Evolutionary conservation across 2,329 filamentous ascomycete genomes (phyloP).

Genomic region (Fusarium sp.): DNA sequence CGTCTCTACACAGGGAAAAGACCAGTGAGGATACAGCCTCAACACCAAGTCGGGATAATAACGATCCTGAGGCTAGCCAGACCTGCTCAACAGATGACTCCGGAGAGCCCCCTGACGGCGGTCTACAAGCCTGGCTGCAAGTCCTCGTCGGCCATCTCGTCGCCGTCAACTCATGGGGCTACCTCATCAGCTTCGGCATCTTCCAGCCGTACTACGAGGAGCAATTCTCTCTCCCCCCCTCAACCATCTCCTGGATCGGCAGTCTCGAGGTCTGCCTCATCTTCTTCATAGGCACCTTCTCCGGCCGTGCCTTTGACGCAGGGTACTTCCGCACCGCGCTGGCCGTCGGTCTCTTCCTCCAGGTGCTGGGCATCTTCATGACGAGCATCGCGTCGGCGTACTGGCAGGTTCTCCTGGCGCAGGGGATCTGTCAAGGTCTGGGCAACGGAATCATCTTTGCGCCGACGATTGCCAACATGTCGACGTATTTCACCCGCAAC

Average conservation of each 20-base stretch:
- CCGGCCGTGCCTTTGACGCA: constrained; percentile 56
- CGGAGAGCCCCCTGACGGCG: constrained; percentile 51
- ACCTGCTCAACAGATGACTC: not conserved
- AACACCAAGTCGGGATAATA: not conserved
- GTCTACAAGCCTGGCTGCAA: constrained; percentile 53
- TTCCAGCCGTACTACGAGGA: constrained; percentile 55
- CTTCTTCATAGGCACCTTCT: constrained; percentile 54
- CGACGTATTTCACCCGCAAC: constrained; percentile 71
- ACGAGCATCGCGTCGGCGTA: constrained; percentile 57
- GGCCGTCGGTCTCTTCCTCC: constrained; percentile 53
- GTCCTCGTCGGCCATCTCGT: constrained; percentile 53
- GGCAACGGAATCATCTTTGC: constrained; percentile 66
- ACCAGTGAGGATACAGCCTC: constrained; percentile 20
- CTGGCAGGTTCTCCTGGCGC: constrained; percentile 62
- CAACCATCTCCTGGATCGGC: constrained; percentile 61
- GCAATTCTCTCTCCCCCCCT: constrained; percentile 47
- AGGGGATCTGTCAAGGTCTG: constrained; percentile 67
- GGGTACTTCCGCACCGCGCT: constrained; percentile 54
- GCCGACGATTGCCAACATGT: constrained; percentile 63
- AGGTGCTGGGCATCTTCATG: constrained; percentile 59
- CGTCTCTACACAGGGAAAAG: constrained; percentile 16
- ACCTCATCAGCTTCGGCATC: constrained; percentile 54
- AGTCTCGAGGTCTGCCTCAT: constrained; percentile 59
- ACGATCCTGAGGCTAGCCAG: constrained; percentile 1
- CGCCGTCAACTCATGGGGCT: constrained; percentile 55